Evolutionary conservation across 805 yeast species (phyloP).

Genomic region (Schwanniomyces yamadae): DNA sequence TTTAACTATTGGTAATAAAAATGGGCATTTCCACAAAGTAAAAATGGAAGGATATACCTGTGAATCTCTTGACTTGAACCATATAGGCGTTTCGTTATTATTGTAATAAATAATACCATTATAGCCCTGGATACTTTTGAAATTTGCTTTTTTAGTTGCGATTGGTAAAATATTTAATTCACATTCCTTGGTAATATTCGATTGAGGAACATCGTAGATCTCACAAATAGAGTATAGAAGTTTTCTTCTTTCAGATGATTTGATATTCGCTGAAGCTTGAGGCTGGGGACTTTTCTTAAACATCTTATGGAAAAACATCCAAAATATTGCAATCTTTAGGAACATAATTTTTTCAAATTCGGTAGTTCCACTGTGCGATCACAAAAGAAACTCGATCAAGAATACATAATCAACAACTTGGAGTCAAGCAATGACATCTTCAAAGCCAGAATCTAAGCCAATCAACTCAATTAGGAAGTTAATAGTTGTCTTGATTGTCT

Average conservation of each 20-base stretch:
- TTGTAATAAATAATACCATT: conserved; percentile 67
- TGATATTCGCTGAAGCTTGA: conserved; percentile 76
- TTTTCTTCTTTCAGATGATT: conserved; percentile 74
- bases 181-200: conserved; percentile 39
- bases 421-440: background rate
- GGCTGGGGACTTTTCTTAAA: conserved; percentile 56
- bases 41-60: conserved; percentile 66
- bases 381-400: background rate
- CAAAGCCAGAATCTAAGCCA: conserved; percentile 1
- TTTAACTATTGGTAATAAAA: conserved; percentile 59
- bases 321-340: conserved; percentile 2
- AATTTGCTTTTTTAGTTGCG: conserved; percentile 61
- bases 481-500: conserved; percentile 12
- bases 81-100: conserved; percentile 63
- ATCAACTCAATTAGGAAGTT: conserved; percentile 8
- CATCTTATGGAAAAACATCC: conserved; percentile 30
- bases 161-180: conserved; percentile 47
- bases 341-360: background rate
- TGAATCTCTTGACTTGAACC: conserved; percentile 64
- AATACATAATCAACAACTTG: conserved; percentile 1
- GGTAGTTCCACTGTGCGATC: background rate
- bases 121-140: conserved; percentile 49
- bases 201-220: conserved; percentile 39
- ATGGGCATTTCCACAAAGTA: conserved; percentile 70
- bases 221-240: conserved; percentile 44